Evolutionary conservation across 495 filamentous ascomycete genomes (phyloP), one percentile per base, ranked within the genome.

Genomic region (Aspergillus egyptiacus): DNA sequence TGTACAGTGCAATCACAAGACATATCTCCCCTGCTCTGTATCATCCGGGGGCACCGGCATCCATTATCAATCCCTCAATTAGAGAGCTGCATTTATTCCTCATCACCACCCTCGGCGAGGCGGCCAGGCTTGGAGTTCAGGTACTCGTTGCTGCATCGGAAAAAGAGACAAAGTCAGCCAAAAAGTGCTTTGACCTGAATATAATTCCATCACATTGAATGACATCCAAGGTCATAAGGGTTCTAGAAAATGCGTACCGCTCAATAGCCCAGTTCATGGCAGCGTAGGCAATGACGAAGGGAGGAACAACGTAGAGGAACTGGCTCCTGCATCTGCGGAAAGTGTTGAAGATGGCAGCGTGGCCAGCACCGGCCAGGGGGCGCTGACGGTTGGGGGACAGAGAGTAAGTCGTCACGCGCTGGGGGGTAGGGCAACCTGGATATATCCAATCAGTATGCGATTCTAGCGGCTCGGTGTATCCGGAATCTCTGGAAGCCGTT

Each of bases 71-170:
- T 42, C 15, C 49, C 19, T 46, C 35, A n/a, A 6, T 36, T 8
- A 28, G 30, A 31, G 19, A 20, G 23, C 41, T 31, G 33, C 41
- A 60, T 68, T 70, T 71, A 74, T 55, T 70, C n/a, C n/a, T n/a
- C 64, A 0, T 64, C 63, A 44, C 50, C 63, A 57, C 56, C 60
- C 63, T 68, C 66, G 15, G 62, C 60, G 44, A 78, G 71, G 51
- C 87, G 86, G 35, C 90, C 90, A 33, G 78, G 75, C 80, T 96
- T 96, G 60, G 87, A 93, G 79, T 94, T 93, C 57, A 93, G 76
- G 73, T 84, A 93, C 61, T 94, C 78, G 74, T 96, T 96, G 67
- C 90, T 95, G 48, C 19, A 36, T 20, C 43, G 3, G 17, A 50
- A 27, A 41, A 19, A 22, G 11, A 45, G 8, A n/a, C n/a, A n/a